Evolutionary conservation across 169 alveolate species (phyloP).

Genomic region (Plasmodium falciparum): DNA sequence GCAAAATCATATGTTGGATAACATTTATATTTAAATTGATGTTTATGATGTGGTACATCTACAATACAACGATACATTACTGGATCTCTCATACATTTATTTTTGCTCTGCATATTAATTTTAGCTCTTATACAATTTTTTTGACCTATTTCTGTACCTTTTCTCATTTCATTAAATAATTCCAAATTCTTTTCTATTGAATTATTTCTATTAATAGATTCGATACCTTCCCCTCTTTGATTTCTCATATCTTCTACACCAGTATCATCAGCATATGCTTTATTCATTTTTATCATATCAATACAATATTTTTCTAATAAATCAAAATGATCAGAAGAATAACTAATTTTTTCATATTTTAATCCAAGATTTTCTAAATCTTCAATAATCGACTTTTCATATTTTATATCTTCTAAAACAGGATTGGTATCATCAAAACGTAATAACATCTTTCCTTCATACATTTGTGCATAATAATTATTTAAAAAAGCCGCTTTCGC

Average conservation of each 20-base stretch:
- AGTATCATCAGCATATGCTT: conserved; percentile 98
- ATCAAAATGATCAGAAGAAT: conserved; percentile 97
- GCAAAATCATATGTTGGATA: conserved; percentile 99
- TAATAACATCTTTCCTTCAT: conserved; percentile 96
- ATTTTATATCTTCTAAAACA: conserved; percentile 95
- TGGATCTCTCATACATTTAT: conserved; percentile 99
- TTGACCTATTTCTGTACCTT: conserved; percentile 91
- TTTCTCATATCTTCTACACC: conserved; percentile 96
- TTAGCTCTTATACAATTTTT: conserved; percentile 98
- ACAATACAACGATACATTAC: conserved; percentile 95
- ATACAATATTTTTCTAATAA: conserved; percentile 89
- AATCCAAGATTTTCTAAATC: conserved; percentile 94
- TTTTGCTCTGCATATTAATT: conserved; percentile 94
- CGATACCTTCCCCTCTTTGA: conserved; percentile 96
- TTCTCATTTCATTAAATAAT: conserved; percentile 92
- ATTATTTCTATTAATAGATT: conserved; percentile 88
- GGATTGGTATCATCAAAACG: conserved; percentile 99
- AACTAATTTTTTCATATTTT: conserved; percentile 91
- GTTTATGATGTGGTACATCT: conserved; percentile 94
- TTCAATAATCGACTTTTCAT: conserved; percentile 93
- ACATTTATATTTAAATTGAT: conserved; percentile 95
- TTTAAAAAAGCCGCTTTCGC: conserved; percentile 98
- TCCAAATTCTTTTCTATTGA: conserved; percentile 94
- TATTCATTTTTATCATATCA: conserved; percentile 89
- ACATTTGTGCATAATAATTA: conserved; percentile 95